phyloP scores from a whole-genome alignment of 2,329 filamentous ascomycete genomes.

The Daldinia sp. region DNA sequence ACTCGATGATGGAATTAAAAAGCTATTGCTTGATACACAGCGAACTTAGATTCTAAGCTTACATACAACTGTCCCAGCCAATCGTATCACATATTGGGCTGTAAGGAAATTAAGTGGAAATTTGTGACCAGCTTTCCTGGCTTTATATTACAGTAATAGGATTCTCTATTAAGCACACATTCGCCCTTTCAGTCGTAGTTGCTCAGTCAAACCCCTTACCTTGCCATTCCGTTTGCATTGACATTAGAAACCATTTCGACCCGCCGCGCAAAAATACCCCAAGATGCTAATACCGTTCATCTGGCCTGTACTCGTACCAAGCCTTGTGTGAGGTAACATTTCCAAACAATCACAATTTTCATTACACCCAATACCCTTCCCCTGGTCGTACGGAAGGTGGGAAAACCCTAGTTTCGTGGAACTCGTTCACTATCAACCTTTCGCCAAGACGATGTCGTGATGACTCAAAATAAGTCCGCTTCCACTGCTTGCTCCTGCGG shows the following conservation, averaged over 20 bases:
- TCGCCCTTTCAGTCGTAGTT: conserved; percentile 23
- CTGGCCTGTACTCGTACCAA: conserved; percentile 28
- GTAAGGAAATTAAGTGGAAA: conserved; percentile 29
- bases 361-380: conserved; percentile 6
- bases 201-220: conserved; percentile 8
- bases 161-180: conserved; percentile 18
- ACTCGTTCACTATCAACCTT: conserved; percentile 20
- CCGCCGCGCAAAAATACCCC: conserved; percentile 14
- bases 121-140: conserved; percentile 31
- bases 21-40: conserved; percentile 55
- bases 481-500: background rate
- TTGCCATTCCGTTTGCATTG: conserved; percentile 2
- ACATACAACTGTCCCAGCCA: conserved; percentile 46
- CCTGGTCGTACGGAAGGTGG: conserved; percentile 18
- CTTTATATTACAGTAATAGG: conserved; percentile 28
- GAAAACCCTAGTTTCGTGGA: conserved; percentile 24
- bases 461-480: conserved; percentile 7
- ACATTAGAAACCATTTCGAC: conserved; percentile 15
- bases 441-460: conserved; percentile 33
- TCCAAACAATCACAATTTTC: conserved; percentile 19
- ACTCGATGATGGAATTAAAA: conserved; percentile 56
- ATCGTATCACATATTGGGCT: conserved; percentile 45
- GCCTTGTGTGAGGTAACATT: conserved; percentile 24
- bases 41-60: conserved; percentile 51
- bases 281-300: conserved; percentile 17